A percentile compares a stretch with the other conserved stretches of the same genome.
phyloP scores from a whole-genome alignment of 2,329 filamentous ascomycete genomes.

The Sclerotinia nivalis region DNA sequence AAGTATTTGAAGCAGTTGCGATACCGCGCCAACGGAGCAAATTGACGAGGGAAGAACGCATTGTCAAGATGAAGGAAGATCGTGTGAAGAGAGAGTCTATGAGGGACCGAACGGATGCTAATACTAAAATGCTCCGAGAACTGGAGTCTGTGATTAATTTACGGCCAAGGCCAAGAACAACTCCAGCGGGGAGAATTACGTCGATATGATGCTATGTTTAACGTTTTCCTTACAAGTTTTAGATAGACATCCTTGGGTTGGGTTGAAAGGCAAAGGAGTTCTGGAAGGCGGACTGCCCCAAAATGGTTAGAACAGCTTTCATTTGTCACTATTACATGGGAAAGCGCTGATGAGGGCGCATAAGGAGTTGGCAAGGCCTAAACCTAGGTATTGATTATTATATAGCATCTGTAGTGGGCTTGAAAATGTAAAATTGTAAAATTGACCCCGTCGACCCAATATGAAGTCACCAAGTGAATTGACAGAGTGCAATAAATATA shows the following conservation, averaged over 20 bases:
- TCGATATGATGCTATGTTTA: conserved; percentile 37
- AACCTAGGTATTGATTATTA: not conserved
- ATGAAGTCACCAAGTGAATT: not conserved
- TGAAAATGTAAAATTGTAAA: not conserved
- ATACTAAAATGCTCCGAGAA: conserved; percentile 86
- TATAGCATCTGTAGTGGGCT: not conserved
- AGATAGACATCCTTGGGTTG: conserved; percentile 14
- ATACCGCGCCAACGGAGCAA: conserved; percentile 68
- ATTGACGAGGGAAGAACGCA: conserved; percentile 82
- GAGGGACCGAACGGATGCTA: conserved; percentile 76
- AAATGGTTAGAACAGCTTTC: conserved; percentile 13
- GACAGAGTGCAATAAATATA: not conserved
- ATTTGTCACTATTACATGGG: conserved; percentile 17
- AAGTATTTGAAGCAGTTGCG: conserved; percentile 90
- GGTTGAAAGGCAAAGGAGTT: conserved; percentile 15
- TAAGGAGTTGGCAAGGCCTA: conserved; percentile 4
- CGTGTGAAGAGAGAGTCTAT: conserved; percentile 70
- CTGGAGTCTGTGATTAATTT: conserved; percentile 83
- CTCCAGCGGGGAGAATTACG: conserved; percentile 38
- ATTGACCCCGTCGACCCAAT: not conserved
- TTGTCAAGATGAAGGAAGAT: conserved; percentile 85
- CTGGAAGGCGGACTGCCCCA: conserved; percentile 11
- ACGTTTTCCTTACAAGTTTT: conserved; percentile 19
- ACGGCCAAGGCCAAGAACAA: conserved; percentile 44
- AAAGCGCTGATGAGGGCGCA: conserved; percentile 1